Conservation (phyloP, 495 filamentous ascomycete species). For the Aspergillus avenaceus region DNA sequence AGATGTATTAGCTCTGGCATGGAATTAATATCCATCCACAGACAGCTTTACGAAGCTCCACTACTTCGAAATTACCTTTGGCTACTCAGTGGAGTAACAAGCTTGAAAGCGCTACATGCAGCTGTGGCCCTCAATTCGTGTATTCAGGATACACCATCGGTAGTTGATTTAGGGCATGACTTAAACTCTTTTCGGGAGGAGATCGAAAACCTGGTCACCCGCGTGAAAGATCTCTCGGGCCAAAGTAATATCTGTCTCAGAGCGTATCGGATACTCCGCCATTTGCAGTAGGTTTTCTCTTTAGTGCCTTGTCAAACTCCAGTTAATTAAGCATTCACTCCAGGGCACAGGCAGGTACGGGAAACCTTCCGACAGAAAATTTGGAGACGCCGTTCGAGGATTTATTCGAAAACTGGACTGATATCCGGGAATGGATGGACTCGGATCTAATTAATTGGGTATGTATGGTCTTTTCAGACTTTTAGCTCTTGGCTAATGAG, state of each 20-base stretch:
- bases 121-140: constrained; percentile 19
- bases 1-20: constrained; percentile 10
- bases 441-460: not conserved
- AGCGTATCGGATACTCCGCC: constrained; percentile 6
- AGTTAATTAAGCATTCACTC: not conserved
- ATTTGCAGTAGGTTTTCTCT: constrained; percentile 12
- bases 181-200: not conserved
- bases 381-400: not conserved
- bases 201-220: not conserved
- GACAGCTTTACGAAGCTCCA: constrained; percentile 14
- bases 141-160: not conserved
- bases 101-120: constrained; percentile 14
- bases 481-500: too few species aligned
- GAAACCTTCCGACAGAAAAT: not conserved
- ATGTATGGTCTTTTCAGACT: too few species aligned
- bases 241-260: constrained; percentile 9
- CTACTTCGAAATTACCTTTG: constrained; percentile 13
- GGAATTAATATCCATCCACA: constrained; percentile 12
- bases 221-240: constrained; percentile 2
- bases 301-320: too few species aligned
- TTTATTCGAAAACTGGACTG: not conserved
- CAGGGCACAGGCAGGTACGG: not conserved
- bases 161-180: not conserved
- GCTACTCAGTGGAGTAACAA: constrained; percentile 14
- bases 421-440: not conserved